Evolutionary conservation across 2,329 filamentous ascomycete genomes (phyloP).

Genomic region (Ambrosiella beaveri): DNA sequence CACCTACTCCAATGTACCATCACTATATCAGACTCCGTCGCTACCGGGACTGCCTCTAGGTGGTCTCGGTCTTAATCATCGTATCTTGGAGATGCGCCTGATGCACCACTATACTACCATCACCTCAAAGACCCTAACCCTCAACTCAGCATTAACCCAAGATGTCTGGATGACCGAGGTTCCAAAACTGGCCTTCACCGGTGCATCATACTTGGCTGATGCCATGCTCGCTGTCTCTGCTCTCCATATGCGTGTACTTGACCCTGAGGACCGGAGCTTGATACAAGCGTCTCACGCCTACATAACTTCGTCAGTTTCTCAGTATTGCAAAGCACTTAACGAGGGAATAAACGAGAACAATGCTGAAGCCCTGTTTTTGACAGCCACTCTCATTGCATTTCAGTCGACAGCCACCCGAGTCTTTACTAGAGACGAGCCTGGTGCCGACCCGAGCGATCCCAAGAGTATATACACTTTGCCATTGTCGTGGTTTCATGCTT

Average conservation of each 20-base stretch:
- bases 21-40: conserved; percentile 20
- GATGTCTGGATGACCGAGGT: conserved; percentile 43
- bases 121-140: conserved; percentile 42
- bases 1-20: conserved; percentile 15
- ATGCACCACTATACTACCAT: conserved; percentile 47
- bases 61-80: conserved; percentile 17
- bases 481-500: conserved; percentile 48
- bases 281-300: conserved; percentile 46
- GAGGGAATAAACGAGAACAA: conserved; percentile 40
- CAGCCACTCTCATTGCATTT: conserved; percentile 47
- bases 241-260: conserved; percentile 39
- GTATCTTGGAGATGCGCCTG: conserved; percentile 40
- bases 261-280: conserved; percentile 41
- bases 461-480: conserved; percentile 38
- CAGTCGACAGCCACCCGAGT: conserved; percentile 46
- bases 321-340: conserved; percentile 40
- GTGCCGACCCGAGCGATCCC: conserved; percentile 22
- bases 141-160: conserved; percentile 32
- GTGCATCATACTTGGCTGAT: conserved; percentile 41
- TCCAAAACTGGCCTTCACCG: conserved; percentile 42
- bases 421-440: conserved; percentile 37
- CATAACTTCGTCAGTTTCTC: conserved; percentile 43
- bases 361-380: conserved; percentile 45
- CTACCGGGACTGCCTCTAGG: conserved; percentile 9
- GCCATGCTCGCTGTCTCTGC: conserved; percentile 47